Percentiles rank a stretch among this genome's conserved stretches.
Evolutionary conservation across 768 basidiomycete genomes (phyloP).

Genomic region (Boletus subparvulus): DNA sequence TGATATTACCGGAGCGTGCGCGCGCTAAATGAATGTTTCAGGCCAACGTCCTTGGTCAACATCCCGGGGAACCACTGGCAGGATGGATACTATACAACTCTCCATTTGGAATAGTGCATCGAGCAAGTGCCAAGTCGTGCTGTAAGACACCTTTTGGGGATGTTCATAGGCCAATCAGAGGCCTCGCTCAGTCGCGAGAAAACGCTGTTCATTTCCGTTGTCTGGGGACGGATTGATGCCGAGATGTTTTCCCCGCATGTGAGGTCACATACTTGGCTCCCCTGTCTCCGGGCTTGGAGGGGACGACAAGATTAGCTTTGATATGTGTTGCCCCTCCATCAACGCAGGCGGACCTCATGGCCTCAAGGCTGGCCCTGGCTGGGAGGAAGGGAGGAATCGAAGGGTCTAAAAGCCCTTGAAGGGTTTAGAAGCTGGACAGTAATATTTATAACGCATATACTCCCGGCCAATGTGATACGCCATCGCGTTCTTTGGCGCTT

Average conservation of each 20-base stretch:
- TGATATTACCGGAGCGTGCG: neutral
- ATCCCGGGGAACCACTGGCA: neutral
- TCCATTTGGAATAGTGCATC: neutral
- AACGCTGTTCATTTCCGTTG: neutral
- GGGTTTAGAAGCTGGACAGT: neutral
- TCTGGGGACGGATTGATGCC: neutral
- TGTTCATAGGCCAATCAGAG: neutral
- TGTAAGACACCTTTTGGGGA: neutral
- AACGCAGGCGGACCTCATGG: constrained; percentile 15
- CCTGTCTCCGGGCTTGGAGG: neutral
- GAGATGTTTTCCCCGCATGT: neutral
- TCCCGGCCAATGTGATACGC: constrained; percentile 1
- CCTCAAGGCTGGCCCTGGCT: no score
- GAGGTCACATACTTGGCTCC: neutral
- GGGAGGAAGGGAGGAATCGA: neutral
- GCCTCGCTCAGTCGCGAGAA: neutral
- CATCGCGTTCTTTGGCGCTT: neutral
- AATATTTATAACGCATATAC: neutral
- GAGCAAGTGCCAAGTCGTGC: neutral
- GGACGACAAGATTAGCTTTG: constrained; percentile 14
- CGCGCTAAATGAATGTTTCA: neutral
- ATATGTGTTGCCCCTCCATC: neutral
- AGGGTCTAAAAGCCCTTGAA: neutral
- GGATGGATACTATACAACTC: neutral
- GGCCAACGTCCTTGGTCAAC: neutral